Conservation (phyloP, 306 rosid genomes). For the Cicer judaicum region DNA sequence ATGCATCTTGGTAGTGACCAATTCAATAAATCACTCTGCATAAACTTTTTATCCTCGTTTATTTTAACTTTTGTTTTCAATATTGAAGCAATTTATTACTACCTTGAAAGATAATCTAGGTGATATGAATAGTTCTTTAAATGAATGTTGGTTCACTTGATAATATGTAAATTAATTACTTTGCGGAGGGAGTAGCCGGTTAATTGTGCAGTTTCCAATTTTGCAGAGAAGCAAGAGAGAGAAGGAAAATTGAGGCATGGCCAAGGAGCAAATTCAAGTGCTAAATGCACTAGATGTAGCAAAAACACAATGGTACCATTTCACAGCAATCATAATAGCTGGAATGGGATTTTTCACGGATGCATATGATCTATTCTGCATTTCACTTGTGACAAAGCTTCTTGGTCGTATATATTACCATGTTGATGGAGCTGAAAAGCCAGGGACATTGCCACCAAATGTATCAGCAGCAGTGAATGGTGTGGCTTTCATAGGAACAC, state of each 20-base stretch:
- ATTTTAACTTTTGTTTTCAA: too few relatives aligned
- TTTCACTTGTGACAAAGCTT: slow-evolving; percentile 74
- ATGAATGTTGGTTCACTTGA: too few relatives aligned
- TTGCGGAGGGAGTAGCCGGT: too few relatives aligned
- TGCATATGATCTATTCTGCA: slow-evolving; percentile 77
- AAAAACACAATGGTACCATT: slow-evolving; percentile 81
- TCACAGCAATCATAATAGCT: slow-evolving; percentile 69
- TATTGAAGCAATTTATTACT: too few relatives aligned
- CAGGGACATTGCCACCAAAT: slow-evolving; percentile 73
- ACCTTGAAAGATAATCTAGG: too few relatives aligned
- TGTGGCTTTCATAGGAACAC: slow-evolving; percentile 72
- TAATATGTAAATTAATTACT: too few relatives aligned
- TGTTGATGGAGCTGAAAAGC: slow-evolving; percentile 59
- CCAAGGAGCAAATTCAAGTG: slow-evolving; percentile 57
- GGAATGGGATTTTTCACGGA: slow-evolving; percentile 95
- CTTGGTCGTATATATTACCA: slow-evolving; percentile 81
- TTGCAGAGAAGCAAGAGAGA: slow-evolving; percentile 46
- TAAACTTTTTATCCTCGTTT: too few relatives aligned
- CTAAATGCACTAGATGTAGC: slow-evolving; percentile 71
- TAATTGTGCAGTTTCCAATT: background rate
- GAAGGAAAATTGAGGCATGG: slow-evolving; percentile 49
- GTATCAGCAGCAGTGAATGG: slow-evolving; percentile 77
- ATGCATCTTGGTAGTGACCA: background rate
- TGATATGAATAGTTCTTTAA: too few relatives aligned
- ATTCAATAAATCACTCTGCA: background rate